Evolutionary conservation across 768 basidiomycete species (phyloP).

Genomic region (Lentinula guzmanii): DNA sequence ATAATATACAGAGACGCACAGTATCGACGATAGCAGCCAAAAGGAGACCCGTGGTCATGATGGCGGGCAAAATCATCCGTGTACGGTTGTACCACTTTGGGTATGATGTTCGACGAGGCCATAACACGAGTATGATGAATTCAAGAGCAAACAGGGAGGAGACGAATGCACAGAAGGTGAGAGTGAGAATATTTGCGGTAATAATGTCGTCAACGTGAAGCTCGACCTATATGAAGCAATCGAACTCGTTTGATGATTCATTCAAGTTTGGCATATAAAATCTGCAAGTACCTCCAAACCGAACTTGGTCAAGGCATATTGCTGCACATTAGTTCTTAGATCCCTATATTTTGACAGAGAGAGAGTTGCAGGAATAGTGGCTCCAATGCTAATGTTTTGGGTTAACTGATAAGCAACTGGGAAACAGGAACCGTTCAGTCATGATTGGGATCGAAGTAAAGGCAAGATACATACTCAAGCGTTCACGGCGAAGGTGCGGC

Average conservation of each 20-base stretch:
- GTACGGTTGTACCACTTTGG: background rate
- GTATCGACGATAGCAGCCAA: background rate
- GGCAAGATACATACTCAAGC: background rate
- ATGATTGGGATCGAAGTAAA: background rate
- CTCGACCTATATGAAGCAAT: background rate
- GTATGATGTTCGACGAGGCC: background rate
- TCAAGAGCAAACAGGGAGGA: background rate
- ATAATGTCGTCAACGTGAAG: background rate
- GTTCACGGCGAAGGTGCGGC: background rate
- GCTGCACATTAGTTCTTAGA: background rate
- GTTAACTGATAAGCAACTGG: background rate
- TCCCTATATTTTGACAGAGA: background rate
- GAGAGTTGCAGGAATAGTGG: background rate
- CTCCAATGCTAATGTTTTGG: background rate
- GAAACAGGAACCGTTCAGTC: background rate
- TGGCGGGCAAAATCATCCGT: background rate
- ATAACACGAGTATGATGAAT: background rate
- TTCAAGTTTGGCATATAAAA: background rate
- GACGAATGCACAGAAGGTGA: background rate
- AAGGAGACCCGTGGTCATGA: background rate
- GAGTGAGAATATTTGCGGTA: background rate
- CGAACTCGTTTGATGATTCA: background rate
- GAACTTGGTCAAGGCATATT: background rate
- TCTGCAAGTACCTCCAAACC: background rate
- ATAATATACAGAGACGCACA: background rate